These are phyloP conservation scores for Solanum piurae DNA, from an alignment of 257 asterid genomes.

Conservation along the genomic window DNA sequence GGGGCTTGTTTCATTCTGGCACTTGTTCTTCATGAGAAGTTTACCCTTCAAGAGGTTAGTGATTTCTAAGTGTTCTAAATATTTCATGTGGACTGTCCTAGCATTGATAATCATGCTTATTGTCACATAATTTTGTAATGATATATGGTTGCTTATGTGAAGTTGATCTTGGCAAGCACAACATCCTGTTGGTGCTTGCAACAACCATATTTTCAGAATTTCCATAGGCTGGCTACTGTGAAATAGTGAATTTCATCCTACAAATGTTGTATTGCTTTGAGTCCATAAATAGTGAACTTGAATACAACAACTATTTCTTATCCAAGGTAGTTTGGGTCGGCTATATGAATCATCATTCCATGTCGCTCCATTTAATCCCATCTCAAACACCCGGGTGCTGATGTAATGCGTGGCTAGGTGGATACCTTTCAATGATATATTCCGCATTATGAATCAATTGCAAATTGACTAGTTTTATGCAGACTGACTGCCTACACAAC, in stretches of 20 bases:
- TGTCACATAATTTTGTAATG: background rate
- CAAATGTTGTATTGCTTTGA: background rate
- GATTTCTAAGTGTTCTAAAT: background rate
- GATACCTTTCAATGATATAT: background rate
- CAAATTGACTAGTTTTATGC: background rate
- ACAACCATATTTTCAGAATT: background rate
- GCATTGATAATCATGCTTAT: background rate
- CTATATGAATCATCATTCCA: background rate
- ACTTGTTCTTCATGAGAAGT: conserved; percentile 62
- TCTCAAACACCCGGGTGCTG: background rate
- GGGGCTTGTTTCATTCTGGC: conserved; percentile 48
- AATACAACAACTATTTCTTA: background rate
- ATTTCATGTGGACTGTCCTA: background rate
- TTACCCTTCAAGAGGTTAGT: conserved; percentile 69
- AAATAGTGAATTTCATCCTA: background rate
- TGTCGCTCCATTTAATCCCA: background rate
- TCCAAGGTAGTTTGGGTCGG: background rate
- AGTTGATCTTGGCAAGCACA: background rate
- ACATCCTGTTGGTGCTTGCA: background rate
- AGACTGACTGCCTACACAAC: background rate
- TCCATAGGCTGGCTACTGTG: background rate
- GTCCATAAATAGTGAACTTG: background rate
- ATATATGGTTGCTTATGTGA: background rate
- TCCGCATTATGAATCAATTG: background rate
- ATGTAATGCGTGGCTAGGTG: background rate